Percentiles rank a stretch among this genome's conserved stretches.
Conservation (phyloP, 2,329 filamentous ascomycete genomes). For the Knoxdaviesia capensis region DNA sequence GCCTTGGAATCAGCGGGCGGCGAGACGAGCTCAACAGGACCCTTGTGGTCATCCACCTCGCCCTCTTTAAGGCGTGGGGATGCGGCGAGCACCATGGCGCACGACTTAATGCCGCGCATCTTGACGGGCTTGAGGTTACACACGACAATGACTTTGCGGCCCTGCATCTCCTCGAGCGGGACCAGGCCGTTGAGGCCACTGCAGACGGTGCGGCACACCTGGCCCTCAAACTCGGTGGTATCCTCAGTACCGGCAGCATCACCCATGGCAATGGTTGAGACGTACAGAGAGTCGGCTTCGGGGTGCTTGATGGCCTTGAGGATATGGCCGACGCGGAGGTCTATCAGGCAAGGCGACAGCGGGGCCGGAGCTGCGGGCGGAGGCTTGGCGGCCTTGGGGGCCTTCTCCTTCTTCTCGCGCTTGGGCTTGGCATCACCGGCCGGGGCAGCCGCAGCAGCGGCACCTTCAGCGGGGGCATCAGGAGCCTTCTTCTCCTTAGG, state of each 20-base stretch:
- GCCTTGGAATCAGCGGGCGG: slow-evolving; percentile 63
- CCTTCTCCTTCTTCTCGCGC: slow-evolving; percentile 86
- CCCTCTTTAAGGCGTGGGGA: slow-evolving; percentile 69
- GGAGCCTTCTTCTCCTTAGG: slow-evolving; percentile 39
- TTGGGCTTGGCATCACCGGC: slow-evolving; percentile 26
- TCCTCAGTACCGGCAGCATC: slow-evolving; percentile 66
- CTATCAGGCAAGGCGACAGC: slow-evolving; percentile 69
- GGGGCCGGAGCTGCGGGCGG: slow-evolving; percentile 51
- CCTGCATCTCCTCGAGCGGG: slow-evolving; percentile 90
- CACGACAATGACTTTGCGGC: slow-evolving; percentile 83
- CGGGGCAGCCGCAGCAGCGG: slow-evolving; percentile 11
- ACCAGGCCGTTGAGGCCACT: slow-evolving; percentile 87
- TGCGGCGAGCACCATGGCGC: slow-evolving; percentile 85
- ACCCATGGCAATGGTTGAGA: slow-evolving; percentile 87
- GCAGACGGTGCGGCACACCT: slow-evolving; percentile 86
- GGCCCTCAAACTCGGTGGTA: slow-evolving; percentile 77
- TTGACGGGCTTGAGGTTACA: slow-evolving; percentile 98
- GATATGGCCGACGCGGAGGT: slow-evolving; percentile 91
- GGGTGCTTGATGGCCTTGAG: slow-evolving; percentile 91
- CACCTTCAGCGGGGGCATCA: slow-evolving; percentile 26
- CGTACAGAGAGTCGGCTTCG: slow-evolving; percentile 87
- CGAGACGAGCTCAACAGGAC: slow-evolving; percentile 77
- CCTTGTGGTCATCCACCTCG: slow-evolving; percentile 67
- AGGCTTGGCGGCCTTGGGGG: slow-evolving; percentile 48
- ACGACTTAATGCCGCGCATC: slow-evolving; percentile 71